Percentiles rank a stretch among this genome's conserved stretches.
phyloP scores from a whole-genome alignment of 177 flowering plant genomes.

The Telopea speciosissima region DNA sequence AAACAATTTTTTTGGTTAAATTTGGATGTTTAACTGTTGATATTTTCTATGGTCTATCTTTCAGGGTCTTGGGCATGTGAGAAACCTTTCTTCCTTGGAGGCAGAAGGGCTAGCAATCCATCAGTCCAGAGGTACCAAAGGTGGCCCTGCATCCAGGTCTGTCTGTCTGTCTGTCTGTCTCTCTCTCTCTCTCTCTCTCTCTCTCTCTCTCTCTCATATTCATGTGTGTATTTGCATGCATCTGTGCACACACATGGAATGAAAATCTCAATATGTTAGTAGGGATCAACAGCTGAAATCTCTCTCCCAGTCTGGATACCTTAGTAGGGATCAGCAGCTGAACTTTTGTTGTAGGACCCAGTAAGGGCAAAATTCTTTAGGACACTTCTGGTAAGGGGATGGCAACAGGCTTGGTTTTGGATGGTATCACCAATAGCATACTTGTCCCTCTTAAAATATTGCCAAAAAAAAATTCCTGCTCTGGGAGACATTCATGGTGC shows the following conservation, averaged over 20 bases:
- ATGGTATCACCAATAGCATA: no score
- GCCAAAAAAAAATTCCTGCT: no score
- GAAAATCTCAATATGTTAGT: no score
- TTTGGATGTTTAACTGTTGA: neutral
- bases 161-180: slow-evolving; percentile 18
- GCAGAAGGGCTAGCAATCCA: slow-evolving; percentile 31
- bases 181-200: neutral
- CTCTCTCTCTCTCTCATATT: neutral
- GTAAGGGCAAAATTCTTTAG: no score
- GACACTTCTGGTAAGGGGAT: no score
- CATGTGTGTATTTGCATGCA: neutral
- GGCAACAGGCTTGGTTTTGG: no score
- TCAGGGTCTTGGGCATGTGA: slow-evolving; percentile 41
- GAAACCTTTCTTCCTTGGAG: slow-evolving; percentile 36
- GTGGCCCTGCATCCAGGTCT: slow-evolving; percentile 39
- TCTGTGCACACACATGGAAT: no score
- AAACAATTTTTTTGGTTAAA: neutral
- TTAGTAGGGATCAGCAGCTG: no score
- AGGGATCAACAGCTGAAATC: no score
- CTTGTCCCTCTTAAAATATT: no score
- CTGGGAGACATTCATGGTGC: no score
- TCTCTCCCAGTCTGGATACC: neutral
- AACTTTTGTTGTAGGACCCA: no score
- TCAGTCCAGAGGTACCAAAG: slow-evolving; percentile 35
- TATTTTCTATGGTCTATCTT: slow-evolving; percentile 3